Conservation (phyloP, 768 basidiomycete species). For the Tylopilus intermedius region DNA sequence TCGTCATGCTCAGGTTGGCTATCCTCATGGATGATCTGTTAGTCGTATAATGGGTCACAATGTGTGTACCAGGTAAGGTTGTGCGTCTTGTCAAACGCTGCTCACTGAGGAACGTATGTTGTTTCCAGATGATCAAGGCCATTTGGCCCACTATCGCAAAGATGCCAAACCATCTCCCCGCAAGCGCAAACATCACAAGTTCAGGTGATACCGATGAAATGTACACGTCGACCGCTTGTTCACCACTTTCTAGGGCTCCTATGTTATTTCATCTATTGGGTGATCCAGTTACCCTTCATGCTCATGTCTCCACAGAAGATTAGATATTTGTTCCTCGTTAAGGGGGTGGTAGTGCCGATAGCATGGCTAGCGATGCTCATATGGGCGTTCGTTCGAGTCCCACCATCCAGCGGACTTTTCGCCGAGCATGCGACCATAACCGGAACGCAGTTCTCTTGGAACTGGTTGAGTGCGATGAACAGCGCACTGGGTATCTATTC, state of each 20-base stretch:
- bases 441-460: constrained; percentile 65
- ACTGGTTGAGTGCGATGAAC: constrained; percentile 74
- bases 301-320: constrained; percentile 74
- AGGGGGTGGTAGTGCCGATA: constrained; percentile 58
- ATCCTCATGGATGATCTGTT: neutral
- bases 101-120: neutral
- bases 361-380: constrained; percentile 70
- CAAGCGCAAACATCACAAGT: constrained; percentile 57
- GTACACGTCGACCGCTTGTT: neutral
- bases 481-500: constrained; percentile 71
- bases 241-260: constrained; percentile 46
- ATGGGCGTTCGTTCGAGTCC: constrained; percentile 71
- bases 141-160: constrained; percentile 72
- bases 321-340: constrained; percentile 68
- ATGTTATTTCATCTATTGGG: constrained; percentile 75
- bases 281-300: constrained; percentile 72
- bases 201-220: constrained; percentile 35
- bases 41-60: constrained; percentile 63
- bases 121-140: constrained; percentile 62
- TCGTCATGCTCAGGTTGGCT: neutral
- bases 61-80: constrained; percentile 56
- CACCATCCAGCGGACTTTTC: constrained; percentile 57
- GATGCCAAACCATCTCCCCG: constrained; percentile 60
- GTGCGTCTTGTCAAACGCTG: neutral
- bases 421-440: constrained; percentile 38